These are phyloP conservation scores for Tulasnella sp. DNA, from an alignment of 768 basidiomycete genomes.

Conservation along the genomic window DNA sequence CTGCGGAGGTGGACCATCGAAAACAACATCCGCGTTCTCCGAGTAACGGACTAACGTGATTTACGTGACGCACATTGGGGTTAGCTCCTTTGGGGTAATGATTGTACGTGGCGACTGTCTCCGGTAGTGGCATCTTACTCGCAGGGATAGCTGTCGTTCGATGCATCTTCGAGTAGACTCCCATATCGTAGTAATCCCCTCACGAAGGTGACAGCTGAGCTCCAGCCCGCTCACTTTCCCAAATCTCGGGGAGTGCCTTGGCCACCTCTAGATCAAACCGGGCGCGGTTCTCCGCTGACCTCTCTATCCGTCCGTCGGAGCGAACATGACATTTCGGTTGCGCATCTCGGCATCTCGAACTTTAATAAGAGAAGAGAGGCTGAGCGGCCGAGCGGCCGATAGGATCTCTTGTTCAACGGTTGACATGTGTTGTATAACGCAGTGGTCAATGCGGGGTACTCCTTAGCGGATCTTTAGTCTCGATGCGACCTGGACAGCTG, in stretches of 20 bases:
- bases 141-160: conserved; percentile 32
- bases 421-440: too few relatives aligned
- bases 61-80: conserved; percentile 44
- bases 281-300: conserved; percentile 49
- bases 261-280: conserved; percentile 49
- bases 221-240: conserved; percentile 51
- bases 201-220: conserved; percentile 52
- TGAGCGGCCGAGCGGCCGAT: not conserved
- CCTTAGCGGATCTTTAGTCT: too few relatives aligned
- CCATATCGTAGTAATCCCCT: conserved; percentile 54
- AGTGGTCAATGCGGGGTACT: too few relatives aligned
- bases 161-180: too few relatives aligned
- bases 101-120: conserved; percentile 51
- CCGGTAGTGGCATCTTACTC: conserved; percentile 50
- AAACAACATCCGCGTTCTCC: conserved; percentile 39
- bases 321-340: conserved; percentile 50
- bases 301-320: conserved; percentile 55
- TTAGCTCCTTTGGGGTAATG: conserved; percentile 51
- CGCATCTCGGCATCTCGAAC: conserved; percentile 46
- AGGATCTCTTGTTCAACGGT: not conserved
- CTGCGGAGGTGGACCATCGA: conserved; percentile 42
- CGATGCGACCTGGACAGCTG: too few relatives aligned
- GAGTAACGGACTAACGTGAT: conserved; percentile 45
- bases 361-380: conserved; percentile 42
- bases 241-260: conserved; percentile 46